Evolutionary conservation across 768 basidiomycete genomes (phyloP).

Genomic region (Leucosporidium creatinivorum): DNA sequence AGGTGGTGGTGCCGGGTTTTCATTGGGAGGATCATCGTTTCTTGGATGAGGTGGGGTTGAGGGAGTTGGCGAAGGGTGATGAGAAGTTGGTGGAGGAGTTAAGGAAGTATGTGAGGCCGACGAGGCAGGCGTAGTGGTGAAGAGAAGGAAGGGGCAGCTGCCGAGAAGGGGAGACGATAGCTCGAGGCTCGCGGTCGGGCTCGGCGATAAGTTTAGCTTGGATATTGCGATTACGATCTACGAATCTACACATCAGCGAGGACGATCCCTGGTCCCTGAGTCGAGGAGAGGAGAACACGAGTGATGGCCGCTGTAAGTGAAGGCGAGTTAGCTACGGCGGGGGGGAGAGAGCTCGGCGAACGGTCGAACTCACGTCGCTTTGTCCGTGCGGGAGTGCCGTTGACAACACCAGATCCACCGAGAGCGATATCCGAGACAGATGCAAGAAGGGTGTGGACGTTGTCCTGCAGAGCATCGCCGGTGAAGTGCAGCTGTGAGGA

Average conservation of each 20-base stretch:
- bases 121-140: background rate
- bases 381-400: constrained; percentile 49
- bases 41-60: constrained; percentile 43
- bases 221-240: background rate
- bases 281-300: constrained; percentile 76
- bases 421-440: constrained; percentile 37
- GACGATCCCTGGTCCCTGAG: constrained; percentile 80
- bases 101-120: background rate
- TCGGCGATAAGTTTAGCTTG: background rate
- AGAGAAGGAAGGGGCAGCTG: no score
- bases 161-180: background rate
- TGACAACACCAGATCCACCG: constrained; percentile 54
- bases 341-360: background rate
- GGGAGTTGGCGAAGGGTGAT: constrained; percentile 42
- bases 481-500: constrained; percentile 62
- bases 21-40: constrained; percentile 52
- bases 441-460: constrained; percentile 64
- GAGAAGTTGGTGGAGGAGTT: constrained; percentile 28
- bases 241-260: constrained; percentile 55
- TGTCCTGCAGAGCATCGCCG: constrained; percentile 65
- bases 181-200: background rate
- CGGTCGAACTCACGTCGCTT: constrained; percentile 48
- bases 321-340: background rate
- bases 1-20: constrained; percentile 57
- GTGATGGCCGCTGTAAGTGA: constrained; percentile 61